phyloP scores from a whole-genome alignment of 1,139 yeast genomes.

The Kodamaea anthophila region DNA sequence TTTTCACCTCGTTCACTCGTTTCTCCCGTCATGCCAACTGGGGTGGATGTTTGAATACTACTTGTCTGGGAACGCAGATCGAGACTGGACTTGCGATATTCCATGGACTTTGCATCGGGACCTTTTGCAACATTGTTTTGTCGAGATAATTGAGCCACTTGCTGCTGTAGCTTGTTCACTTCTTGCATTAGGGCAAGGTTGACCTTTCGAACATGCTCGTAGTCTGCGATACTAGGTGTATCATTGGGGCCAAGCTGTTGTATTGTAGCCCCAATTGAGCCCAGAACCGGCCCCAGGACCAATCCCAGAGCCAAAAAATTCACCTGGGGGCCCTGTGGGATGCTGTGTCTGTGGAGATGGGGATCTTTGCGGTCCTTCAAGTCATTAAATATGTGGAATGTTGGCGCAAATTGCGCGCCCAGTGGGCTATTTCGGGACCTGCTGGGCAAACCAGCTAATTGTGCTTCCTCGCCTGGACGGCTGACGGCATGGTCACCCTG shows the following conservation, averaged over 20 bases:
- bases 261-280: no score
- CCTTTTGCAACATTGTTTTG: no score
- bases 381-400: slow-evolving; percentile 1
- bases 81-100: no score
- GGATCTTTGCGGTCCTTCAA: slow-evolving; percentile 1
- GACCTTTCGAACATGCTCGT: slow-evolving; percentile 16
- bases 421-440: slow-evolving; percentile 3
- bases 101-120: no score
- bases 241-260: no score
- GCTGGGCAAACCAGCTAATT: no score
- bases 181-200: slow-evolving; percentile 16
- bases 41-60: neutral
- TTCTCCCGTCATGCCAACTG: slow-evolving; percentile 10
- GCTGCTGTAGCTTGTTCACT: slow-evolving; percentile 15
- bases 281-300: no score
- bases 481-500: neutral
- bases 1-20: slow-evolving; percentile 26
- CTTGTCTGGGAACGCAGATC: no score
- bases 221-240: no score
- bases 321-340: slow-evolving; percentile 2
- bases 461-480: no score
- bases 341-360: slow-evolving; percentile 1
- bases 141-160: slow-evolving; percentile 5
- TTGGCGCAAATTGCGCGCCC: slow-evolving; percentile 2
- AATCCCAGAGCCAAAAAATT: no score